Conservation (phyloP, 2,329 filamentous ascomycete genomes). For the Arthrobotrys entomopaga region DNA sequence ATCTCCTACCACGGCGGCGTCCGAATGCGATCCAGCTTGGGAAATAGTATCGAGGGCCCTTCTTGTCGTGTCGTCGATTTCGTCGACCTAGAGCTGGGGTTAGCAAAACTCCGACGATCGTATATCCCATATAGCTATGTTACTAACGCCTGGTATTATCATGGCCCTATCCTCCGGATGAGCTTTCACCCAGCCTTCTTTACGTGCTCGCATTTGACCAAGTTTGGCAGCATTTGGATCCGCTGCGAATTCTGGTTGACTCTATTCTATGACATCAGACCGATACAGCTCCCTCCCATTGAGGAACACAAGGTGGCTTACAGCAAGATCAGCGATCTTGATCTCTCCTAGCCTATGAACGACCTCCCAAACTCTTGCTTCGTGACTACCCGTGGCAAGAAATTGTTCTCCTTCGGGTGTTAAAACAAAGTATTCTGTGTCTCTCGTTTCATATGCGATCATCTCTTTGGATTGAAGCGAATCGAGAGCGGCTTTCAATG, state of each 20-base stretch:
- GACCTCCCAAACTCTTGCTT: slow-evolving; percentile 82
- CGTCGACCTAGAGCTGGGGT: slow-evolving; percentile 71
- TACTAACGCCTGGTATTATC: slow-evolving; percentile 63
- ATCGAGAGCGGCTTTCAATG: slow-evolving; percentile 88
- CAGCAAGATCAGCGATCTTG: slow-evolving; percentile 76
- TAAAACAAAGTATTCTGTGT: slow-evolving; percentile 78
- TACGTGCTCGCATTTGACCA: slow-evolving; percentile 95
- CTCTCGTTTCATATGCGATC: slow-evolving; percentile 84
- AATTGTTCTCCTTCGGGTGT: slow-evolving; percentile 80
- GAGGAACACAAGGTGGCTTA: slow-evolving; percentile 40
- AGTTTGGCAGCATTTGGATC: slow-evolving; percentile 71
- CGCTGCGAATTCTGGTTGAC: slow-evolving; percentile 37
- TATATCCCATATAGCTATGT: background rate
- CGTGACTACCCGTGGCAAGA: slow-evolving; percentile 79
- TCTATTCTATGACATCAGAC: slow-evolving; percentile 27
- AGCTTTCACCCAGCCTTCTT: slow-evolving; percentile 76
- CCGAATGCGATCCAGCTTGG: slow-evolving; percentile 73
- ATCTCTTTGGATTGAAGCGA: slow-evolving; percentile 84
- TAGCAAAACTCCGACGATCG: slow-evolving; percentile 63
- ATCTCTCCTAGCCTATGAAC: slow-evolving; percentile 79
- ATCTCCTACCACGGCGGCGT: slow-evolving; percentile 80
- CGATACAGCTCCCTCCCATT: background rate
- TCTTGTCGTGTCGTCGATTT: slow-evolving; percentile 81
- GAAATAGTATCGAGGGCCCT: slow-evolving; percentile 79
- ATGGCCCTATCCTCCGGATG: slow-evolving; percentile 64